Base-by-base conservation (phyloP, 2,329 filamentous ascomycete genomes). In the Bipolaris sorokiniana region DNA sequence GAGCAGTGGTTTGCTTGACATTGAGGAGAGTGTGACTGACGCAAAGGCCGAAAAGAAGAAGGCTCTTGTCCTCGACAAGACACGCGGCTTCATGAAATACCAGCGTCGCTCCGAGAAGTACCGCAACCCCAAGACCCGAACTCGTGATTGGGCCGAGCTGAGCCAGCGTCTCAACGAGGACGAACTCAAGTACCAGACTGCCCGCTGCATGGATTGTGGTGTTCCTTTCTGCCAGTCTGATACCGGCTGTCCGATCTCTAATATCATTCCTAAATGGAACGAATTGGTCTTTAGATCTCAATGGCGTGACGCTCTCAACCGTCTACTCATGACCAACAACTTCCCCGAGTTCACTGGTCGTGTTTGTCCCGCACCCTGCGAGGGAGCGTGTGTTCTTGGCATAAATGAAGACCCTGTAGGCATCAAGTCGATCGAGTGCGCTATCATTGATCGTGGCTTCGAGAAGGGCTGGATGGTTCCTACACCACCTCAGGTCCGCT, bases 381-480 rank as follows among this genome's bases (percentile, higher is more conserved):
- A 98, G 78, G 94, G 94, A 77, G 92, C 94, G 57, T 98, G 94
- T 73, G 94, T 97, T 58, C 84, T 98, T 44, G 94, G 94, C 46
- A 98, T 98, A 80, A 97, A 96, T 72, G 93, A 97, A 76, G 93
- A 97, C 67, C 93, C 94, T 3, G 94, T 98, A 37, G 94, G 94
- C 65, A 98, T 98, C 84, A 98, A 98, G 83, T 97, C 92, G 0
- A 97, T 98, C 61, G 94, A 98, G 77, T 97, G 94, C 75, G 94
- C 94, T 61, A 97, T 98, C 74, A 97, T 98, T 66, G 94, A 98
- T 74, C 91, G 94, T 65, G 94, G 94, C 45, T 98, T 97, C 73
- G 93, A 97, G 77, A 96, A 90, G 91, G 94, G 94, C 63, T 98
- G 94, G 94, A 97, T 98, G 91, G 82, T 96, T 18, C 93, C 94